Evolutionary conservation across 345 rosid species (phyloP), one percentile per base, ranked within the genome.

Genomic region (Eucalyptus urophylla): DNA sequence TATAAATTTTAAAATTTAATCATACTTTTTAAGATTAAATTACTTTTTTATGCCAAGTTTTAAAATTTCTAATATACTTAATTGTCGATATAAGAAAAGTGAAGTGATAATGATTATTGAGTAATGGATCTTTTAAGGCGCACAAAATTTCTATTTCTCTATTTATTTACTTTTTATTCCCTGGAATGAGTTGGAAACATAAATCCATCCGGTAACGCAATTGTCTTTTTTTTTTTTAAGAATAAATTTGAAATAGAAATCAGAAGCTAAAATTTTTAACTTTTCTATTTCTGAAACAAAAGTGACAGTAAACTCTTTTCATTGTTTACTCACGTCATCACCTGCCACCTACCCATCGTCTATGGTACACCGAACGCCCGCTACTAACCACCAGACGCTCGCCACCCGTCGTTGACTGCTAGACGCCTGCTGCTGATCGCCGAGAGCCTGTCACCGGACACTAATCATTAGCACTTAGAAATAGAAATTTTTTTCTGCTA

Each of bases 161-260:
- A 19, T 53, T 53, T 53, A 0, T 0, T 53, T 53, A 19, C 9
- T 53, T 53, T 53, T 53, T 19, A 7, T 53, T 53, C 24, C 9
- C 0, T 0, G 0, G 2, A 53, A 19, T 0, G 1, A 8, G 24
- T 53, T 53, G 4, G 24, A 0, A 53, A 53, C 8, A 53, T 0
- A 53, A 53, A 19, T 53, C 0, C 0, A 53, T 53, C 2, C 0
- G 5, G 10, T 19, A 53, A 53, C 2, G 0, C 0, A 53, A 53
- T 17, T 14, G 8, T 5, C 1, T 7, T 1, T 3, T 49, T 49
- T 49, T 14, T 50, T 50, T 14, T 50, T 1, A n/a, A 15, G 19
- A 50, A 0, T 19, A 53, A 5, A 8, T 53, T 53, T 53, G 22
- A 2, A 53, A 2, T 0, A 53, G 0, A 19, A 53, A 19, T 53